These are phyloP conservation scores for Pueraria montana DNA, from an alignment of 306 rosid genomes.

Conservation along the genomic window DNA sequence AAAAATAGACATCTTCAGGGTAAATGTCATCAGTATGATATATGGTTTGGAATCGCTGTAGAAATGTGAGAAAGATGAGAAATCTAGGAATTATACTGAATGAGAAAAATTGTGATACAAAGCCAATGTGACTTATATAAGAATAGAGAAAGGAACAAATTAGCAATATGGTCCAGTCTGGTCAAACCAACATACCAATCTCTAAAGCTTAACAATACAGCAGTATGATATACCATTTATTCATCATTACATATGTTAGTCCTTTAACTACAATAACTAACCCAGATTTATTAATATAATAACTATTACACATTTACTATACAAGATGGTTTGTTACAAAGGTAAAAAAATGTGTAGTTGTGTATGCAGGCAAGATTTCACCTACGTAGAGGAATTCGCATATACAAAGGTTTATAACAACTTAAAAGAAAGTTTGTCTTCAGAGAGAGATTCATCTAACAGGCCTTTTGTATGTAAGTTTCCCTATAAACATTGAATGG, in stretches of 20 bases:
- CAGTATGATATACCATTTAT: slow-evolving; percentile 15
- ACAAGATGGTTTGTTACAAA: slow-evolving; percentile 21
- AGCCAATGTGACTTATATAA: no score
- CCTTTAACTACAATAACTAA: neutral
- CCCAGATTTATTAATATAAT: neutral
- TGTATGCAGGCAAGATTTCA: slow-evolving; percentile 15
- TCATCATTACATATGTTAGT: slow-evolving; percentile 29
- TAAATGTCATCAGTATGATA: neutral
- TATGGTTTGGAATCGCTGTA: no score
- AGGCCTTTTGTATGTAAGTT: neutral
- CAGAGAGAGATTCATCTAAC: slow-evolving; percentile 17
- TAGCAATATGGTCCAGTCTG: neutral
- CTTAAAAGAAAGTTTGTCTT: neutral
- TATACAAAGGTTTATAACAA: slow-evolving; percentile 31
- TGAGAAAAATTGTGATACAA: no score
- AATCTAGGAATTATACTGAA: no score
- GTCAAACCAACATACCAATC: neutral
- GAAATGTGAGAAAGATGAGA: no score
- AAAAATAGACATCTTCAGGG: neutral
- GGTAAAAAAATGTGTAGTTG: slow-evolving; percentile 1
- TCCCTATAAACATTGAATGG: slow-evolving; percentile 22
- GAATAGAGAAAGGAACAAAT: neutral
- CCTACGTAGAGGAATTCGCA: no score
- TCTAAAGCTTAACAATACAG: slow-evolving; percentile 7
- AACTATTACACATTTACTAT: neutral